These are phyloP conservation scores for Boletus coccyginus DNA, from an alignment of 768 basidiomycete genomes.

Conservation along the genomic window DNA sequence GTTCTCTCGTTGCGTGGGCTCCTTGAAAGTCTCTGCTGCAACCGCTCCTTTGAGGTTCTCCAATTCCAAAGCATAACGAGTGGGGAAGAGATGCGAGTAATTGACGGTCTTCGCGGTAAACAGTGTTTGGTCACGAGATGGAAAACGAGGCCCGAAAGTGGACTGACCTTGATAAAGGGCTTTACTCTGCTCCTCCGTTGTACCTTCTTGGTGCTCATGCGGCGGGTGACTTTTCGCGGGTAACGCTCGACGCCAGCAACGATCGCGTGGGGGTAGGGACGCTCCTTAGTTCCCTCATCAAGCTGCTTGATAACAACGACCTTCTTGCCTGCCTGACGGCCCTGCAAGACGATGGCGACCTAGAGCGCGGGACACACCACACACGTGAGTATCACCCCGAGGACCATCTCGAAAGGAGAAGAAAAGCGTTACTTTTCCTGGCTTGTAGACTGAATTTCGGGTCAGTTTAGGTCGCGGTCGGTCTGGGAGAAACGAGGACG, in stretches of 20 bases:
- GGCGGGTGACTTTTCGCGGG: slow-evolving; percentile 95
- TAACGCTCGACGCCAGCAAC: slow-evolving; percentile 98
- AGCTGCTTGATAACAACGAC: slow-evolving; percentile 98
- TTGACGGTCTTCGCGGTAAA: slow-evolving; percentile 67
- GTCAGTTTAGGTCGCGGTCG: slow-evolving; percentile 11
- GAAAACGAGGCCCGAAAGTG: neutral
- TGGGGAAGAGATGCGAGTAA: slow-evolving; percentile 99
- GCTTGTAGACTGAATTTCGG: slow-evolving; percentile 74
- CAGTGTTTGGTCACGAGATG: neutral
- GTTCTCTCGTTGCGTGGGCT: slow-evolving; percentile 91
- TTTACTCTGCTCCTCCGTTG: slow-evolving; percentile 94
- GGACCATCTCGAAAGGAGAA: neutral
- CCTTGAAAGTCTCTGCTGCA: slow-evolving; percentile 90
- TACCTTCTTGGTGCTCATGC: slow-evolving; percentile 96
- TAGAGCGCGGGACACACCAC: slow-evolving; percentile 24
- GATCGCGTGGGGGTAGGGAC: slow-evolving; percentile 96
- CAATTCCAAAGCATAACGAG: slow-evolving; percentile 96
- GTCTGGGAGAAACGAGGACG: neutral
- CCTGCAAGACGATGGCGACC: slow-evolving; percentile 97
- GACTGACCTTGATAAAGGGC: slow-evolving; percentile 96
- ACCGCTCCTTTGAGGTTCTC: slow-evolving; percentile 91
- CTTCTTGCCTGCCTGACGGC: slow-evolving; percentile 99
- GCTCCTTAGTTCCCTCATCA: slow-evolving; percentile 96
- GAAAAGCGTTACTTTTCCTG: slow-evolving; percentile 69
- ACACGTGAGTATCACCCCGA: neutral